These are phyloP conservation scores for Omphalotus guepiniiformis DNA, from an alignment of 768 basidiomycete genomes.

Conservation along the genomic window DNA sequence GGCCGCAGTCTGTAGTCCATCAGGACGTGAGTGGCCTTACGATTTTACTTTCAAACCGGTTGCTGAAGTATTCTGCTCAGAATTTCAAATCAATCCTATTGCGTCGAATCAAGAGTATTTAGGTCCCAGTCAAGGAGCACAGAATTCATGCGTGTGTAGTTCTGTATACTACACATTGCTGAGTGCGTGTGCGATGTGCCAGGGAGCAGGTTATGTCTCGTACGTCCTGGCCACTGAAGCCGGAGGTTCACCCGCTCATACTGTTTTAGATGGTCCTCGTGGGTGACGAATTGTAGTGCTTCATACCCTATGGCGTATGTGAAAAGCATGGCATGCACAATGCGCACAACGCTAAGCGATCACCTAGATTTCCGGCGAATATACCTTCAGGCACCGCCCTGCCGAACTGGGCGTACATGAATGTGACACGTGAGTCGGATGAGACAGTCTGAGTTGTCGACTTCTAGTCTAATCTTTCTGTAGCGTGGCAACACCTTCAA, in stretches of 20 bases:
- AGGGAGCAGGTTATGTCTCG: neutral
- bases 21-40: no score
- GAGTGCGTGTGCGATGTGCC: neutral
- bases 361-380: neutral
- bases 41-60: no score
- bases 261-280: no score
- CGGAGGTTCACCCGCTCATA: neutral
- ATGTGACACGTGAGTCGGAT: neutral
- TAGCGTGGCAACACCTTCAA: neutral
- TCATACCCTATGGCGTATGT: no score
- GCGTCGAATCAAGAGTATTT: no score
- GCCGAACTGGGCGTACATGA: neutral
- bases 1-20: no score
- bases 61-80: no score
- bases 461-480: neutral
- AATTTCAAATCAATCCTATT: no score
- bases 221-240: neutral
- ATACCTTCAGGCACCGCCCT: neutral
- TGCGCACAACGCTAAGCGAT: neutral
- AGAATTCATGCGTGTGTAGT: no score
- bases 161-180: neutral
- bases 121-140: no score
- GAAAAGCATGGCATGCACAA: no score
- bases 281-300: no score
- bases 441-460: neutral